A percentile compares a stretch with the other conserved stretches of the same genome.
Evolutionary conservation across 495 filamentous ascomycete genomes (phyloP).

Genomic region (Xylaria flabelliformis): DNA sequence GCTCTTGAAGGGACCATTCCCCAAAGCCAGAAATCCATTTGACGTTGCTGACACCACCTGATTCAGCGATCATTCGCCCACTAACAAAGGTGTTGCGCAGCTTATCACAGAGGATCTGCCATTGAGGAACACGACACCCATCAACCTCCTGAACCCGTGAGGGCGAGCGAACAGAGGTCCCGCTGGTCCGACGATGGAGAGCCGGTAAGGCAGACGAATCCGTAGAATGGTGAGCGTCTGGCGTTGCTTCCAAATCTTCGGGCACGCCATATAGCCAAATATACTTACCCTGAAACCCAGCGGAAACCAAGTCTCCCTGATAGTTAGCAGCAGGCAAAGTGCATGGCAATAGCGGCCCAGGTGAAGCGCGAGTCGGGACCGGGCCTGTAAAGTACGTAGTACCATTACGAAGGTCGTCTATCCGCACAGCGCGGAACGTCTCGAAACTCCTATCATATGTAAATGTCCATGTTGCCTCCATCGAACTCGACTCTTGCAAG

Average conservation of each 20-base stretch:
- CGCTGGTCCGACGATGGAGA: conserved; percentile 50
- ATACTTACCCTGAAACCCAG: conserved; percentile 74
- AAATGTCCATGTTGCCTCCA: conserved; percentile 79
- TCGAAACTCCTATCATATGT: conserved; percentile 78
- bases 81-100: conserved; percentile 67
- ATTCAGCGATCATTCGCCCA: conserved; percentile 62
- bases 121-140: conserved; percentile 61
- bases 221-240: conserved; percentile 40
- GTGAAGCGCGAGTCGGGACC: conserved; percentile 50
- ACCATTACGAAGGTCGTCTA: conserved; percentile 75
- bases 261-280: conserved; percentile 85
- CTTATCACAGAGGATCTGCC: conserved; percentile 73
- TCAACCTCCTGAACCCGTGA: conserved; percentile 45
- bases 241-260: conserved; percentile 68
- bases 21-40: conserved; percentile 65
- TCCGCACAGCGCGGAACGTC: conserved; percentile 77
- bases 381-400: conserved; percentile 85
- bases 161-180: conserved; percentile 44
- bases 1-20: conserved; percentile 56
- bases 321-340: conserved; percentile 72
- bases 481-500: conserved; percentile 70
- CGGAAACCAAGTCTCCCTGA: conserved; percentile 74
- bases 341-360: conserved; percentile 61
- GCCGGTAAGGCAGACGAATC: conserved; percentile 38
- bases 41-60: conserved; percentile 63